Conservation (phyloP, 2,329 filamentous ascomycete species). For the Aspergillus aculeatus region DNA sequence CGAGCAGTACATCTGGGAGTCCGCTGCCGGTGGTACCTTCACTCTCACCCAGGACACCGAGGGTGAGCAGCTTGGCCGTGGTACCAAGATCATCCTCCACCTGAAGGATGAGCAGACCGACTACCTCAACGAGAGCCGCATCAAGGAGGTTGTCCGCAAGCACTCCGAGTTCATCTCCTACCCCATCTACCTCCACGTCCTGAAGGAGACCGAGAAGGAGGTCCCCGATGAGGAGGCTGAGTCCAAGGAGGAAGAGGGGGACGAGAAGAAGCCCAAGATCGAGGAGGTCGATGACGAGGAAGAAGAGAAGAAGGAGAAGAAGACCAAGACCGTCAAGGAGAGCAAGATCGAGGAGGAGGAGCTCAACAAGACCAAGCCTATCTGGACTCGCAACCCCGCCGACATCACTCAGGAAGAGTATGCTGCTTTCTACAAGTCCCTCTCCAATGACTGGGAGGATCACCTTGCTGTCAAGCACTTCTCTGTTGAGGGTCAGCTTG, state of each 20-base stretch:
- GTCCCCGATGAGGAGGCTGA: conserved; percentile 94
- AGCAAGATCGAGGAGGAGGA: conserved; percentile 98
- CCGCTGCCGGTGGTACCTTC: conserved; percentile 94
- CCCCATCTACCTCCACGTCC: conserved; percentile 99
- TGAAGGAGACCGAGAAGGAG: conserved; percentile 99
- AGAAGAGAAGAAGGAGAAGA: conserved; percentile 83
- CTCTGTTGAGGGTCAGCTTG: conserved; percentile 99
- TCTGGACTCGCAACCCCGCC: conserved; percentile 97
- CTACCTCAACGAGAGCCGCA: conserved; percentile 97
- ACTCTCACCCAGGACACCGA: conserved; percentile 87
- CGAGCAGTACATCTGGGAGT: conserved; percentile 99
- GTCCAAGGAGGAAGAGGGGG: conserved; percentile 68
- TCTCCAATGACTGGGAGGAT: conserved; percentile 99
- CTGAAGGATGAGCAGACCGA: conserved; percentile 99
- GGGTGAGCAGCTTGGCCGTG: conserved; percentile 85
- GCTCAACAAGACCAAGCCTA: conserved; percentile 99
- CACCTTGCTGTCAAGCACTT: conserved; percentile 99
- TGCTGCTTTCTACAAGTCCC: conserved; percentile 98
- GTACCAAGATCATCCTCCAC: conserved; percentile 97
- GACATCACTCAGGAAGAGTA: conserved; percentile 98
- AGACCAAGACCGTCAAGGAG: conserved; percentile 99
- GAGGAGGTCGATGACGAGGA: conserved; percentile 90
- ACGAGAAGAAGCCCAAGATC: conserved; percentile 93
- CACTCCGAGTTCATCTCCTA: conserved; percentile 99
- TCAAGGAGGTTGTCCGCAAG: conserved; percentile 99